Evolutionary conservation across 2,329 filamentous ascomycete species (phyloP), one percentile per base, ranked within the genome.

Genomic region (Westerdykella aurantiaca): DNA sequence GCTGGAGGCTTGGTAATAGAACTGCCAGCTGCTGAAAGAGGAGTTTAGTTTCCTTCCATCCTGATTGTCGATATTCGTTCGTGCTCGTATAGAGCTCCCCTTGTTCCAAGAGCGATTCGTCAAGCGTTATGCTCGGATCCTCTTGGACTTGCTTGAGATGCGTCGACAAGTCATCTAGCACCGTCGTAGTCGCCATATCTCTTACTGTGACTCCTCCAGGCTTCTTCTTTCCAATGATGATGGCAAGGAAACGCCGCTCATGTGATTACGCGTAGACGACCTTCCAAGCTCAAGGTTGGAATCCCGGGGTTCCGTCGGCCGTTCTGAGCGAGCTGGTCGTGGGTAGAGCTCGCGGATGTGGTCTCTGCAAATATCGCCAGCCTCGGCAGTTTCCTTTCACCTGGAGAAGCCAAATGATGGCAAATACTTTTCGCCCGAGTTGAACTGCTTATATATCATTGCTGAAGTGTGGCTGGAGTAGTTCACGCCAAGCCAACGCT

Each of bases 1-100:
- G 75, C 50, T 79, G 76, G 5, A 82, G 63, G 5, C 71, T 63
- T 7, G 74, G 72, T 14, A 81, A 61, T 9, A 80, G 64, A 38
- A 68, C 61, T 14, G 76, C 74, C 38, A 81, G 68, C 47, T 75
- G 70, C 13, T 65, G 44, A 31, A 73, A 67, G 7, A 74, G 56
- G 2, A 59, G 49, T 3, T 58, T 53, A 1, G 65, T 60, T 29
- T 60, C 50, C 38, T 53, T 54, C 61, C 62, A 63, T 43, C 48
- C 31, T 13, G 55, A 44, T 21, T 35, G 42, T 22, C 48, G 55
- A 41, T 64, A 67, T 18, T 66, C 61, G 11, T 56, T 49, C 1
- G 63, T 66, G 43, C 52, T 61, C 23, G 58, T 63, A 48, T 59
- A 69, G 23, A 76, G 64, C 51, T 73, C 72, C 45, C 75, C 68